Evolutionary conservation across 1,284 basidiomycete species (phyloP).

Genomic region (Fomitopsis palustris): DNA sequence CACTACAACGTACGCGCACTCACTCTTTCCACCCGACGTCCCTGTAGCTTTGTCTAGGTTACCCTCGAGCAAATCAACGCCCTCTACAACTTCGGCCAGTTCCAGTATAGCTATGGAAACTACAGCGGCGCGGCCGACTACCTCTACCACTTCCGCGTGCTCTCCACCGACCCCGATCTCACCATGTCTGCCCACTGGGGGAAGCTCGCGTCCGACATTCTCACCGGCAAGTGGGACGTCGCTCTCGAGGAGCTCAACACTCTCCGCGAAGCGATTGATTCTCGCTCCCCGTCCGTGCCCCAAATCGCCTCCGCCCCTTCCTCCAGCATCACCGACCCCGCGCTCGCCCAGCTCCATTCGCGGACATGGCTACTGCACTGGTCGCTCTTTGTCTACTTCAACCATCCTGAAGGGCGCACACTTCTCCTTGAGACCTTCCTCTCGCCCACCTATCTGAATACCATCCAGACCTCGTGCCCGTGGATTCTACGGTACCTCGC

Average conservation of each 20-base stretch:
- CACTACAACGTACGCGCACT: constrained; percentile 76
- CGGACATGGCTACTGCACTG: constrained; percentile 97
- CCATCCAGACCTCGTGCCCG: constrained; percentile 93
- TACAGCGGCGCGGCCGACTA: constrained; percentile 97
- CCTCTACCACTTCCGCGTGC: constrained; percentile 97
- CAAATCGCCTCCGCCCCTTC: constrained; percentile 38
- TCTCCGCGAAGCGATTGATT: constrained; percentile 89
- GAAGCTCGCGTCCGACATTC: constrained; percentile 94
- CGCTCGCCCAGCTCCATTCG: constrained; percentile 85
- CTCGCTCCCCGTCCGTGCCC: constrained; percentile 50
- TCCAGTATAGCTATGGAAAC: constrained; percentile 96
- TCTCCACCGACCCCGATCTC: constrained; percentile 90
- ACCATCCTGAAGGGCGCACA: constrained; percentile 90
- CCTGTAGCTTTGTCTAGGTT: constrained; percentile 48
- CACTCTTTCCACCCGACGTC: neutral
- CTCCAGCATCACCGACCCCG: constrained; percentile 45
- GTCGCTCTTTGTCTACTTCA: constrained; percentile 98
- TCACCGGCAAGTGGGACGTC: constrained; percentile 92
- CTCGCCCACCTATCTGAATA: constrained; percentile 94
- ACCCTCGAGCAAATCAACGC: constrained; percentile 94
- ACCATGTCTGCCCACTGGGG: constrained; percentile 98
- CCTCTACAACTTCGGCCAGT: constrained; percentile 97
- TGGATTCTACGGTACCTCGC: constrained; percentile 96
- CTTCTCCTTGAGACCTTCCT: constrained; percentile 96
- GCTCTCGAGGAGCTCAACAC: constrained; percentile 94